phyloP scores from a whole-genome alignment of 2,329 filamentous ascomycete genomes.

The Scleromitrula shiraiana region DNA sequence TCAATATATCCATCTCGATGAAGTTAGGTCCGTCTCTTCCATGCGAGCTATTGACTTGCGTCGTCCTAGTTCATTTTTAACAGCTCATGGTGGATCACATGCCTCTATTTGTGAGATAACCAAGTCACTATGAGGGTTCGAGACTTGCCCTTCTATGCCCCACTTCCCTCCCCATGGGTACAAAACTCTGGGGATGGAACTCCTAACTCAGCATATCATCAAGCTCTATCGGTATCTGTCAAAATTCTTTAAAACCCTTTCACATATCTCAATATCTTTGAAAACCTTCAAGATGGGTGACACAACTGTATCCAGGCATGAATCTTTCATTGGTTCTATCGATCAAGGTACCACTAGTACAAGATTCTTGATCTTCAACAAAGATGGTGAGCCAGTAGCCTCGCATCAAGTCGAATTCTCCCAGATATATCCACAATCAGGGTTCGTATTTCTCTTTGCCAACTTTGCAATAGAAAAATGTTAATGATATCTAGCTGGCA shows the following conservation, averaged over 20 bases:
- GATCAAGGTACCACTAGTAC: conserved; percentile 75
- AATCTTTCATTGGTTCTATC: conserved; percentile 62
- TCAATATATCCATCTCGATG: background rate
- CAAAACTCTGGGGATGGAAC: background rate
- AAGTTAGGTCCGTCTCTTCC: background rate
- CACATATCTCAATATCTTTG: too few species aligned
- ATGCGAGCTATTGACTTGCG: background rate
- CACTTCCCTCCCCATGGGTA: background rate
- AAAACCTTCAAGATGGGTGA: conserved; percentile 13
- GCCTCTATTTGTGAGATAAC: background rate
- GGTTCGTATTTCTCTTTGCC: conserved; percentile 43
- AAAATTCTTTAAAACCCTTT: too few species aligned
- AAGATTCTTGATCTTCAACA: conserved; percentile 71
- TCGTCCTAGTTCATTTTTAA: too few species aligned
- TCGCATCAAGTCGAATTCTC: conserved; percentile 69
- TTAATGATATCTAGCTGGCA: conserved; percentile 59
- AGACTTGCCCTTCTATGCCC: background rate
- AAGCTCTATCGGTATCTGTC: too few species aligned
- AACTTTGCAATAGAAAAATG: background rate
- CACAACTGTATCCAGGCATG: background rate
- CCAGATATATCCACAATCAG: conserved; percentile 66
- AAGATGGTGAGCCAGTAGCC: conserved; percentile 58
- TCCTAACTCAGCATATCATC: background rate
- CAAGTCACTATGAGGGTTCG: too few species aligned
- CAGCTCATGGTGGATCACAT: background rate